phyloP scores from a whole-genome alignment of 2,329 filamentous ascomycete genomes.

The Pseudopyrenochaeta lycopersici region DNA sequence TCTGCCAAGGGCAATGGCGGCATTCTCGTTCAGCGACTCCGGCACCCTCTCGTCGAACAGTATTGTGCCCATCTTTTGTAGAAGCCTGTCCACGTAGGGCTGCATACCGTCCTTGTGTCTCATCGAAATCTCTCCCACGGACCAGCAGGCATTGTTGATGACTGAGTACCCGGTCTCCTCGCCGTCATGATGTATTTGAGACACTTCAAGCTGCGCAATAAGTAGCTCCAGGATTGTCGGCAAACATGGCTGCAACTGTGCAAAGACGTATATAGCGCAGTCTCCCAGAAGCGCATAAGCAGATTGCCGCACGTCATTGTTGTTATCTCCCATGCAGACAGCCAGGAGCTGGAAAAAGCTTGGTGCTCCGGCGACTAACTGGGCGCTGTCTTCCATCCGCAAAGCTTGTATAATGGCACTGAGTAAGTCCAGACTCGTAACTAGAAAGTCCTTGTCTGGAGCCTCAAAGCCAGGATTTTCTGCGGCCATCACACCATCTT shows the following conservation, averaged over 20 bases:
- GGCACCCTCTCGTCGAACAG: constrained; percentile 86
- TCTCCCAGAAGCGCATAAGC: constrained; percentile 95
- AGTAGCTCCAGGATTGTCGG: constrained; percentile 79
- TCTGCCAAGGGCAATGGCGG: constrained; percentile 88
- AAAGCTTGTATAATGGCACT: constrained; percentile 94
- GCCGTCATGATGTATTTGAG: constrained; percentile 74
- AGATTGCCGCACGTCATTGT: constrained; percentile 94
- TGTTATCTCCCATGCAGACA: constrained; percentile 90
- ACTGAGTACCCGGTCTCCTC: constrained; percentile 88
- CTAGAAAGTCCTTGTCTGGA: constrained; percentile 95
- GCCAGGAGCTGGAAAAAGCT: constrained; percentile 89
- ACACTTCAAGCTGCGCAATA: constrained; percentile 85
- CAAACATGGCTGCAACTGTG: constrained; percentile 78
- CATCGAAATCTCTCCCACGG: constrained; percentile 89
- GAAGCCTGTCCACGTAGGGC: constrained; percentile 78
- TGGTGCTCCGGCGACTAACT: constrained; percentile 77
- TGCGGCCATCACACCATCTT: constrained; percentile 76
- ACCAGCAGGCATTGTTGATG: constrained; percentile 99
- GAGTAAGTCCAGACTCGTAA: constrained; percentile 92
- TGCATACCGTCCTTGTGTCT: constrained; percentile 76
- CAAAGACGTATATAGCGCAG: constrained; percentile 91
- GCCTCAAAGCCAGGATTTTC: constrained; percentile 75
- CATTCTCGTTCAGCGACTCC: constrained; percentile 89
- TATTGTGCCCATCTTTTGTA: constrained; percentile 81
- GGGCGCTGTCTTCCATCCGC: constrained; percentile 74